Conservation (phyloP, 2,329 filamentous ascomycete genomes). For the Colletotrichum tanaceti region DNA sequence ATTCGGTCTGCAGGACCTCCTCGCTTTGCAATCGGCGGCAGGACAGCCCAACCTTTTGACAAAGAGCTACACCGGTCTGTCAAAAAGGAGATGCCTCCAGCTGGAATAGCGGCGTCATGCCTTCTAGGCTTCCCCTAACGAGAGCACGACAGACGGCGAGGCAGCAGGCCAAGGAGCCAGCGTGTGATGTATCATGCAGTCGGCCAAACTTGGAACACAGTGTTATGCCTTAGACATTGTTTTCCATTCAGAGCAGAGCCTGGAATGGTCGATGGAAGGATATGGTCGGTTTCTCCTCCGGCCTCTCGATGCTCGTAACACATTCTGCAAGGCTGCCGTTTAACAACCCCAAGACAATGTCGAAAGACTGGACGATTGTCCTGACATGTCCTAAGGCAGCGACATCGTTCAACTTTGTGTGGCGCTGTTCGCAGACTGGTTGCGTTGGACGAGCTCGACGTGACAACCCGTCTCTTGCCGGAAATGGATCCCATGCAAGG, state of each 20-base stretch:
- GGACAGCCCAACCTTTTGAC: neutral
- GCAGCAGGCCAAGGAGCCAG: neutral
- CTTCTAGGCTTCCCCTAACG: neutral
- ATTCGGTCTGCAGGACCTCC: neutral
- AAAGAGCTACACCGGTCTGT: neutral
- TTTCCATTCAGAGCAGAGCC: neutral
- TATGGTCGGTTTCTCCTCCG: neutral
- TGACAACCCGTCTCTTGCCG: neutral
- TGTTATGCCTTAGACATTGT: neutral
- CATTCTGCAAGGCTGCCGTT: slow-evolving; percentile 34
- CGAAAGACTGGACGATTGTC: slow-evolving; percentile 15
- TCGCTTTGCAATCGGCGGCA: slow-evolving; percentile 1
- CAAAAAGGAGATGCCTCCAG: neutral
- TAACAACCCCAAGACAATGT: slow-evolving; percentile 8
- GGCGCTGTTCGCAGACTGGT: neutral
- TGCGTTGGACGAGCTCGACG: slow-evolving; percentile 7
- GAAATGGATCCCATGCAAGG: slow-evolving; percentile 3
- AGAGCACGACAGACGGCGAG: neutral
- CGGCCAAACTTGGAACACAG: slow-evolving; percentile 2
- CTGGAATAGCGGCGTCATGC: slow-evolving; percentile 4
- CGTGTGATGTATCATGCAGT: neutral
- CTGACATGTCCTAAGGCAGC: slow-evolving; percentile 22
- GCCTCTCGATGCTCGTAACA: slow-evolving; percentile 4
- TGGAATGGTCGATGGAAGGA: slow-evolving; percentile 8
- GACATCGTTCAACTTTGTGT: neutral